phyloP scores from a whole-genome alignment of 2,329 filamentous ascomycete species.

The Penicillium sp. region DNA sequence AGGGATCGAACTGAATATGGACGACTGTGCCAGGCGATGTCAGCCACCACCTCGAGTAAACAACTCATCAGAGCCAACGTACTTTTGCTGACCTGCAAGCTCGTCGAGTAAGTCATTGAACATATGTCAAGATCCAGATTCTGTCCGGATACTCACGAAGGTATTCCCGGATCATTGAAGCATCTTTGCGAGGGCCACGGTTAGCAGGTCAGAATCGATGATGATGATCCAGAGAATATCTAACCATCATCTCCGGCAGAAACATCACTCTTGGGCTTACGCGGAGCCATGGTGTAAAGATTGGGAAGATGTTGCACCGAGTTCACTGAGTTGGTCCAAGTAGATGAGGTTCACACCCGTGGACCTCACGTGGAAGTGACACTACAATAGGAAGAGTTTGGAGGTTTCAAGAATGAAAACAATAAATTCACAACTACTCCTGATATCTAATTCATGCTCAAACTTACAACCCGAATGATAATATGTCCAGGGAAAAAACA shows the following conservation, averaged over 20 bases:
- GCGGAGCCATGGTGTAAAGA: conserved; percentile 38
- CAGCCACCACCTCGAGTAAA: neutral
- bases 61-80: conserved; percentile 8
- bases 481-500: conserved; percentile 22
- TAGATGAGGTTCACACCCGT: neutral
- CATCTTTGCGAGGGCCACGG: conserved; percentile 22
- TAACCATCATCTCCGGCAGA: conserved; percentile 33
- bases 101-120: neutral
- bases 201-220: conserved; percentile 3
- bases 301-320: neutral
- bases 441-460: conserved; percentile 15
- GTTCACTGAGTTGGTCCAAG: neutral
- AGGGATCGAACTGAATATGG: conserved; percentile 51
- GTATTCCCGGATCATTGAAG: conserved; percentile 51
- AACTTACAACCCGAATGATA: conserved; percentile 12
- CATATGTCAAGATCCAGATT: neutral
- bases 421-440: conserved; percentile 16
- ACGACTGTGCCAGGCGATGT: conserved; percentile 40
- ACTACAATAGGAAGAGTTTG: neutral
- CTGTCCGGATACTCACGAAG: conserved; percentile 43
- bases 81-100: conserved; percentile 52
- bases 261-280: conserved; percentile 40
- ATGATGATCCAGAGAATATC: neutral
- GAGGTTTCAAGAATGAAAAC: neutral
- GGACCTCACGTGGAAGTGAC: conserved; percentile 6